Base-by-base conservation (phyloP, 805 yeast species). In the Pichia gijzeniarum region DNA sequence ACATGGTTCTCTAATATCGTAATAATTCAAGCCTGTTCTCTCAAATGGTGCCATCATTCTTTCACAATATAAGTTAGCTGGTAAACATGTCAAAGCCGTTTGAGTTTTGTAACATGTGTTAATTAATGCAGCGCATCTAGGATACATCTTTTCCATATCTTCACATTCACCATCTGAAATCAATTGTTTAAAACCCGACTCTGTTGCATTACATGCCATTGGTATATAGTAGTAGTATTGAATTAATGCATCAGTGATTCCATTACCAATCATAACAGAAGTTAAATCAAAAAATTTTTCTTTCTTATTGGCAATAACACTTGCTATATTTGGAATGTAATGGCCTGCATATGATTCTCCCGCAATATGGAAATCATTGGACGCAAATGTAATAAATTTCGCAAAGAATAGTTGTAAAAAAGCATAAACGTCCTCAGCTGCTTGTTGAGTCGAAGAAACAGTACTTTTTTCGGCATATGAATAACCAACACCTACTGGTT, bases 311-410 rank as follows among this genome's bases (percentile, higher is more conserved):
- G 86, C 68, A 55, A 89, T 87, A 64, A 87, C 95, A 48, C 77
- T 63, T 7, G 95, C 95, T 65, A 89, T 85, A 9, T 76, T 85
- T 18, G 99, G 99, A 53, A 90, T 85, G 67, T 91, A 90, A 61
- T 88, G 95, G 41, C 97, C 96, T 17, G 91, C 96, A 59, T 90
- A 89, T 8, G 95, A 84, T 62, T 89, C 96, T 54, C 96, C 96
- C 37, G 96, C 83, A 61, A 89, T 85, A 64, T 88, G 95, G 76
- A 89, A 86, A 42, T 74, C 77, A 48, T 64, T 58, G 6, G 48
- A 39, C 45, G 76, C 69, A 61, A 77, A 84, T 50, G 76, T 69
- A 25, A 76, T 73, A 72, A 85, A 85, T 59, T 84, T 81, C 58
- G 79, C 73, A 72, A 84, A 86, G 65, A 87, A 86, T 56, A 87